Evolutionary conservation across 352 stramenopile species (phyloP).

Genomic region (Phytopythium kandeliae): DNA sequence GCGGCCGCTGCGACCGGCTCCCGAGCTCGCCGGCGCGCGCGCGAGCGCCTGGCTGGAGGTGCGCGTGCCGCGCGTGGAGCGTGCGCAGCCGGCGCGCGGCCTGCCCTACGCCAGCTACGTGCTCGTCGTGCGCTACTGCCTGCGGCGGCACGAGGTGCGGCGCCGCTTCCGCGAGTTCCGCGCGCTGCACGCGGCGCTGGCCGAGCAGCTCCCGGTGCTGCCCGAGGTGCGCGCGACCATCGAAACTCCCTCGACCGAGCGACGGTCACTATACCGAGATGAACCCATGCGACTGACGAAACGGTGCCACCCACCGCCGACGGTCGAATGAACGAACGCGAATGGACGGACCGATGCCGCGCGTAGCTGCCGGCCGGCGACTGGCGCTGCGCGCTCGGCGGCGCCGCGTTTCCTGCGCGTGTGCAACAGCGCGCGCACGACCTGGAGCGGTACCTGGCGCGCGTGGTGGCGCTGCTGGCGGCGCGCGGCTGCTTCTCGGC

Average conservation of each 20-base stretch:
- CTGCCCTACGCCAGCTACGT: conserved; percentile 78
- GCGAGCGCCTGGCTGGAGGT: conserved; percentile 62
- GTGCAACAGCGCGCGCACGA: conserved; percentile 20
- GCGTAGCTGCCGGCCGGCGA: conserved; percentile 2
- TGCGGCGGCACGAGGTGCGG: conserved; percentile 59
- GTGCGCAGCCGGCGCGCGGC: conserved; percentile 37
- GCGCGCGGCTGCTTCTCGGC: conserved; percentile 48
- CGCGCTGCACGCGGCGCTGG: conserved; percentile 32
- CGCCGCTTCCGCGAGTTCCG: conserved; percentile 64
- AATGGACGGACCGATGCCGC: too few relatives aligned
- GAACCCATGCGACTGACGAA: too few relatives aligned
- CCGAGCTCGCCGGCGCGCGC: conserved; percentile 17
- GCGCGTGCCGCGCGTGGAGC: conserved; percentile 53
- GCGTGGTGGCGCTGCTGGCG: conserved; percentile 45
- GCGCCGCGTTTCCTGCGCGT: not conserved
- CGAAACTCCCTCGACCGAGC: too few relatives aligned
- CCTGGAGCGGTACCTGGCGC: conserved; percentile 42
- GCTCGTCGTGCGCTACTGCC: conserved; percentile 62
- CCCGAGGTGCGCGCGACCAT: conserved; percentile 20
- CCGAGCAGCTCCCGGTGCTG: conserved; percentile 41
- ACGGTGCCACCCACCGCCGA: too few relatives aligned
- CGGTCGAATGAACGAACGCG: too few relatives aligned
- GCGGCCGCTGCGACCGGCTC: conserved; percentile 27
- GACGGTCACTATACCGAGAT: too few relatives aligned
- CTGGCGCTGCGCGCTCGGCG: conserved; percentile 2